Evolutionary conservation across 2,329 filamentous ascomycete species (phyloP).

Genomic region (Capronia americana): DNA sequence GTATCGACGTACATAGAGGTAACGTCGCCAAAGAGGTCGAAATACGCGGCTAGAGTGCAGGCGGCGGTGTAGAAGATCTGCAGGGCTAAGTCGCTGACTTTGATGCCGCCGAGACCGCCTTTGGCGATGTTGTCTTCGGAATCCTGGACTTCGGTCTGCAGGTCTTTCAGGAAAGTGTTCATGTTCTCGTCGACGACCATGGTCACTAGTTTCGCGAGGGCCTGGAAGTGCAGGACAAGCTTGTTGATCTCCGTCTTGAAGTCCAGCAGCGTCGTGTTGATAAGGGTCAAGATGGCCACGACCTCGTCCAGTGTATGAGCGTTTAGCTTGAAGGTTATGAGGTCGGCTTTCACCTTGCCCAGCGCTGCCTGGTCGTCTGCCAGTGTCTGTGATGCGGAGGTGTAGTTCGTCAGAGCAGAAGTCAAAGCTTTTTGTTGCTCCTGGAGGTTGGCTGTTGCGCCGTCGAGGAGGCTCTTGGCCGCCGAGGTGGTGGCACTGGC

Average conservation of each 20-base stretch:
- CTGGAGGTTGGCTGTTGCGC: background rate
- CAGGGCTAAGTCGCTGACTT: background rate
- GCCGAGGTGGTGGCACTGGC: slow-evolving; percentile 3
- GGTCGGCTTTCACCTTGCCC: slow-evolving; percentile 5
- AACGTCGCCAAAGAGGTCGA: slow-evolving; percentile 5
- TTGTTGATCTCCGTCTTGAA: slow-evolving; percentile 5
- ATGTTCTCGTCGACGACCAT: slow-evolving; percentile 7
- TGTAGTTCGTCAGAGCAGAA: background rate
- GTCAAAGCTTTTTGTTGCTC: background rate
- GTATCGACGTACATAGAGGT: slow-evolving; percentile 1
- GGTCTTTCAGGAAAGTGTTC: slow-evolving; percentile 4
- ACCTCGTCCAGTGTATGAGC: background rate
- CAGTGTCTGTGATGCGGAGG: background rate
- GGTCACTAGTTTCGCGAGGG: background rate
- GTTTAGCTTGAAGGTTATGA: background rate
- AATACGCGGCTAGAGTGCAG: slow-evolving; percentile 2
- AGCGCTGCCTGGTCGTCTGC: slow-evolving; percentile 2
- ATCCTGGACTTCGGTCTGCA: slow-evolving; percentile 3
- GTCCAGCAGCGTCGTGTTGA: slow-evolving; percentile 1
- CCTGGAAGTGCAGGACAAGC: slow-evolving; percentile 3
- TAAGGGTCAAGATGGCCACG: slow-evolving; percentile 2
- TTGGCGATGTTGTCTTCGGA: background rate
- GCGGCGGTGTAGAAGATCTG: slow-evolving; percentile 8
- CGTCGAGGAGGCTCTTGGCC: background rate
- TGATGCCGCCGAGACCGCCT: slow-evolving; percentile 6